Evolutionary conservation across 148 eudicot species (phyloP).

Genomic region (Rhododendron mucronatum): DNA sequence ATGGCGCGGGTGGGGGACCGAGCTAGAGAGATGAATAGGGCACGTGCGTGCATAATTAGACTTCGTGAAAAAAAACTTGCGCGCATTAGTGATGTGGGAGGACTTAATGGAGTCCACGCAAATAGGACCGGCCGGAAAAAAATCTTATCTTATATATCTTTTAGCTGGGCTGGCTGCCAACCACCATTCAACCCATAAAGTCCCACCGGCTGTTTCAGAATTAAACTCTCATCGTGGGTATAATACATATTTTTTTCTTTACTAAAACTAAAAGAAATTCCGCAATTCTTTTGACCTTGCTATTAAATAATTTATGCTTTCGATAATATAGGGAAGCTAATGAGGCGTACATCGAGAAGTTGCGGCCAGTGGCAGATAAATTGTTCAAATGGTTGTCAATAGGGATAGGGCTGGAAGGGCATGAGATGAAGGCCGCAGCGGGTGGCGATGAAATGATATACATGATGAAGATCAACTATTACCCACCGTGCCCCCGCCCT

Average conservation of each 20-base stretch:
- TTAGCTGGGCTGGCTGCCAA: not conserved
- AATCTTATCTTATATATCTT: too few relatives aligned
- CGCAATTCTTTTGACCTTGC: too few relatives aligned
- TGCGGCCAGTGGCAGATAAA: slow-evolving; percentile 44
- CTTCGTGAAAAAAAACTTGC: too few relatives aligned
- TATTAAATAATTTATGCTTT: not conserved
- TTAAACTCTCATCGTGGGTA: not conserved
- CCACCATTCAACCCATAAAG: not conserved
- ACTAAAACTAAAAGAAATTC: too few relatives aligned
- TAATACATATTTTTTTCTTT: too few relatives aligned
- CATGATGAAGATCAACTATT: slow-evolving; percentile 63
- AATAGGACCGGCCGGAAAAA: too few relatives aligned
- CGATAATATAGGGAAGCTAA: slow-evolving; percentile 46
- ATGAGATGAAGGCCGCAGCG: slow-evolving; percentile 29
- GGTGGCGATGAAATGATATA: slow-evolving; percentile 62
- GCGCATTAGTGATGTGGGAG: too few relatives aligned
- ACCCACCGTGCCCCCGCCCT: slow-evolving; percentile 85
- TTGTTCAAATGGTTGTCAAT: slow-evolving; percentile 42
- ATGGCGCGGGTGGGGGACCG: too few relatives aligned
- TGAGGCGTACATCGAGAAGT: slow-evolving; percentile 42
- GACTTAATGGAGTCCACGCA: too few relatives aligned
- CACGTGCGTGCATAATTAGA: too few relatives aligned
- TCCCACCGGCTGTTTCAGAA: not conserved
- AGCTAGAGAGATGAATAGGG: too few relatives aligned
- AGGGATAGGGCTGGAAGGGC: slow-evolving; percentile 52